phyloP scores from a whole-genome alignment of 345 rosid species.

The Rhizophora apiculata region DNA sequence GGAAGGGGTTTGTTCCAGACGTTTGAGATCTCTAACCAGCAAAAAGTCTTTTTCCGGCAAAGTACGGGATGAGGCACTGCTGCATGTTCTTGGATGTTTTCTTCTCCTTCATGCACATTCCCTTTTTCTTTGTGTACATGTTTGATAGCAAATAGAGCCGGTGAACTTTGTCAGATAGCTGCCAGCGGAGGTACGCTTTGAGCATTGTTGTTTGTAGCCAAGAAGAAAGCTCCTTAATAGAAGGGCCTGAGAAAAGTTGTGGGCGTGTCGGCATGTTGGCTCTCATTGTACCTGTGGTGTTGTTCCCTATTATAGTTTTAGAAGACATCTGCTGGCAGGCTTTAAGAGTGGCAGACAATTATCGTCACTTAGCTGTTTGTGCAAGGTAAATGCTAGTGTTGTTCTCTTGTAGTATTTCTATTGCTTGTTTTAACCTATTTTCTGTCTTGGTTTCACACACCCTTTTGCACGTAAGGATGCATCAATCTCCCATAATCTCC shows the following conservation, averaged over 20 bases:
- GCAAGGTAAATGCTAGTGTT: constrained; percentile 37
- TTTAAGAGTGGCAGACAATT: constrained; percentile 24
- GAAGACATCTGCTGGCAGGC: constrained; percentile 38
- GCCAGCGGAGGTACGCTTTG: constrained; percentile 30
- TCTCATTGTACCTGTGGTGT: constrained; percentile 20
- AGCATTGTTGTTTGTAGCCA: constrained; percentile 39
- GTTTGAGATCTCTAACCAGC: constrained; percentile 38
- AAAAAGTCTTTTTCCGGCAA: constrained; percentile 26
- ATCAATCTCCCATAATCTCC: too few species aligned
- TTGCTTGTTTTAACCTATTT: too few species aligned
- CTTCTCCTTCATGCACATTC: constrained; percentile 8
- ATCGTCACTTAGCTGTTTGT: constrained; percentile 30
- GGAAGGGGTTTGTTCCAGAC: background rate
- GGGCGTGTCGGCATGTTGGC: constrained; percentile 25
- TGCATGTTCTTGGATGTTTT: constrained; percentile 15
- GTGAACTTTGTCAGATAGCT: constrained; percentile 33
- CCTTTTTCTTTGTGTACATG: constrained; percentile 48
- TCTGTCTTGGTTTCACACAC: too few species aligned
- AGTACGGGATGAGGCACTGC: constrained; percentile 26
- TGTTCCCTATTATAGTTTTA: constrained; percentile 22
- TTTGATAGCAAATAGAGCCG: constrained; percentile 44
- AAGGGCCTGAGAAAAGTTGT: constrained; percentile 23
- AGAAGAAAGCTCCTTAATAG: constrained; percentile 24
- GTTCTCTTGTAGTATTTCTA: constrained; percentile 9
- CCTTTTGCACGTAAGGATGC: too few species aligned